Base-by-base conservation (phyloP, 345 rosid genomes). In the Cardamine resedifolia region DNA sequence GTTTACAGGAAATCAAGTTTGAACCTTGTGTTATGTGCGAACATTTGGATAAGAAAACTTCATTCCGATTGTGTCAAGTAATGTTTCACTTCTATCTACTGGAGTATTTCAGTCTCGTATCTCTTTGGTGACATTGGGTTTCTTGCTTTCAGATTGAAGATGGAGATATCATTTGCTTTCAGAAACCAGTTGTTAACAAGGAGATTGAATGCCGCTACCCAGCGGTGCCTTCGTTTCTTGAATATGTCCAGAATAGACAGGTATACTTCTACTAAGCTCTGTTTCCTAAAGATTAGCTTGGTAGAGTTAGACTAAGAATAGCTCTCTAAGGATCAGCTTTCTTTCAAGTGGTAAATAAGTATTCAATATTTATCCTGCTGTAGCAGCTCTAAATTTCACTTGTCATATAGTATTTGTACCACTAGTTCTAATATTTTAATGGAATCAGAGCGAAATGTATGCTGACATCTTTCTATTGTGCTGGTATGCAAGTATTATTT, bases 11-110 rank as follows among this genome's bases (percentile, higher is more conserved):
- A 82, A 91, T 94, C 80, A 88, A 91, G 77, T 94, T 89, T 73
- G 98, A 91, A 74, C 97, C 97, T 33, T 68, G 64, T 75, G 92
- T 94, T 55, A 86, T 94, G 97, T 91, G 96, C 72, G 98, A 91
- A 62, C 86, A 67, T 43, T 82, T 94, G 70, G 95, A 91, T 76
- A 86, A 87, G 85, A 89, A 80, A 72, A 49, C 60, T 43, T 77
- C 98, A 58, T 91, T 91, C 81, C 86, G 81, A 49, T 59, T 59
- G 57, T 84, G 90, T 75, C 98, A 91, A 91, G 98, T 94, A 77
- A 68, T 38, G 62, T 44, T 58, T 58, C 48, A 59, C 78, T 47
- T 57, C 36, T 24, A 70, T 28, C 28, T 20, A 55, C 61, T 50
- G 53, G 5, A 36, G 45, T 4, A 30, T 48, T 56, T 26, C 33